Evolutionary conservation across 2,329 filamentous ascomycete genomes (phyloP).

Genomic region (Neonectria hederae): DNA sequence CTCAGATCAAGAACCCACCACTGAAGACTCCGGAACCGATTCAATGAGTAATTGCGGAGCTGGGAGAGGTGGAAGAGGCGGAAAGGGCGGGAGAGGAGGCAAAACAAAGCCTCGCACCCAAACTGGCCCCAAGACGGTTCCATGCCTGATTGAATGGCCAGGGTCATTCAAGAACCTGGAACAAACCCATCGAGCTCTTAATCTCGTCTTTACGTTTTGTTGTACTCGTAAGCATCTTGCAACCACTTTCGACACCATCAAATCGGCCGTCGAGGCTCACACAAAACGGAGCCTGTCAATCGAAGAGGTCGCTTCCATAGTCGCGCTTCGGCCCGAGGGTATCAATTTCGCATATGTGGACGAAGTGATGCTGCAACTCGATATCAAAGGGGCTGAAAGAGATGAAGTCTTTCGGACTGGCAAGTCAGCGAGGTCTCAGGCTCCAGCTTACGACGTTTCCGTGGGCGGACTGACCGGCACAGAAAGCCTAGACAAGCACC

Average conservation of each 20-base stretch:
- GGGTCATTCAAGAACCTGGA: slow-evolving; percentile 76
- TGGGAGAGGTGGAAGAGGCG: slow-evolving; percentile 16
- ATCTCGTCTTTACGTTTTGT: slow-evolving; percentile 94
- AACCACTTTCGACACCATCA: slow-evolving; percentile 91
- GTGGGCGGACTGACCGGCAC: slow-evolving; percentile 65
- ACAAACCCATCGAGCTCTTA: slow-evolving; percentile 84
- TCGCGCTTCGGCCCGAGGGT: slow-evolving; percentile 77
- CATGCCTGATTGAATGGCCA: slow-evolving; percentile 71
- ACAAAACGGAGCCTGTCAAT: slow-evolving; percentile 75
- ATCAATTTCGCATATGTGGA: slow-evolving; percentile 90
- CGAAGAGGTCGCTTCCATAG: slow-evolving; percentile 85
- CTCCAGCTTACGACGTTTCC: slow-evolving; percentile 62
- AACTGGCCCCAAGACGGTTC: slow-evolving; percentile 31
- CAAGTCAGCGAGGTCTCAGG: slow-evolving; percentile 59
- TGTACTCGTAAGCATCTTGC: slow-evolving; percentile 90
- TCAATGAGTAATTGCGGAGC: slow-evolving; percentile 12
- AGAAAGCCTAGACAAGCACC: slow-evolving; percentile 51
- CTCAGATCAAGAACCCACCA: slow-evolving; percentile 9
- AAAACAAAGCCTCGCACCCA: slow-evolving; percentile 26
- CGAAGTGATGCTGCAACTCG: slow-evolving; percentile 82
- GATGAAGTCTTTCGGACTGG: slow-evolving; percentile 69
- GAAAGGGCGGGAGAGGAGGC: slow-evolving; percentile 22
- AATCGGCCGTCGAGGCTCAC: slow-evolving; percentile 83
- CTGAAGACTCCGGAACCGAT: slow-evolving; percentile 20
- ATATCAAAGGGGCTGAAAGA: slow-evolving; percentile 73